phyloP scores from a whole-genome alignment of 1,284 basidiomycete genomes.

The Grifola frondosa region DNA sequence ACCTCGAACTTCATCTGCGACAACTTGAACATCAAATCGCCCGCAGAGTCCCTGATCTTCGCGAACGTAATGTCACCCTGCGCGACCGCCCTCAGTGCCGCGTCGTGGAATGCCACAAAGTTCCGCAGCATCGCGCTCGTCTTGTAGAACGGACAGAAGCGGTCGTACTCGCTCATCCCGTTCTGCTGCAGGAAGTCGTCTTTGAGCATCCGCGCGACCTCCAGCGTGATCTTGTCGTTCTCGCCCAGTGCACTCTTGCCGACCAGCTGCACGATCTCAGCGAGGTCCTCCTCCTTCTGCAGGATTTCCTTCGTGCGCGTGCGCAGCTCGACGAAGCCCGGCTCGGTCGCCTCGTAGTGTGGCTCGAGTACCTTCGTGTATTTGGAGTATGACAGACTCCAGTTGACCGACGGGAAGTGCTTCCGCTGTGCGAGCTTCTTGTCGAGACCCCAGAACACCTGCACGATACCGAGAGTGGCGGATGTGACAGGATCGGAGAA shows the following conservation, averaged over 20 bases:
- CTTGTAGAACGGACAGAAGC: slow-evolving; percentile 99
- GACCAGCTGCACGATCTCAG: slow-evolving; percentile 98
- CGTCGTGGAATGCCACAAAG: slow-evolving; percentile 94
- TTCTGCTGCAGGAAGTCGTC: slow-evolving; percentile 99
- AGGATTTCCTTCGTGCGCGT: slow-evolving; percentile 94
- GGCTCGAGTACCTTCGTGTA: slow-evolving; percentile 95
- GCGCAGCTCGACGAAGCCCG: slow-evolving; percentile 92
- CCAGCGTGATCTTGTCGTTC: slow-evolving; percentile 97
- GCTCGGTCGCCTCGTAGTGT: slow-evolving; percentile 88
- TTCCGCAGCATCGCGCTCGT: slow-evolving; percentile 95
- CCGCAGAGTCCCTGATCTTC: slow-evolving; percentile 86
- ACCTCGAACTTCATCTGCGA: slow-evolving; percentile 99
- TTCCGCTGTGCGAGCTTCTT: slow-evolving; percentile 98
- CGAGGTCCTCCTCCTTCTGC: slow-evolving; percentile 98
- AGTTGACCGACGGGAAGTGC: slow-evolving; percentile 99
- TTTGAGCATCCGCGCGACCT: slow-evolving; percentile 96
- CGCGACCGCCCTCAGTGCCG: slow-evolving; percentile 82
- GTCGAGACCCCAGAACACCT: slow-evolving; percentile 97
- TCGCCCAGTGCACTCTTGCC: slow-evolving; percentile 98
- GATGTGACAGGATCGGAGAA: slow-evolving; percentile 99
- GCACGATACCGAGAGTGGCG: slow-evolving; percentile 97
- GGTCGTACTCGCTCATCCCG: slow-evolving; percentile 97
- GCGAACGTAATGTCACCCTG: slow-evolving; percentile 90
- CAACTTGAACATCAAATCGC: slow-evolving; percentile 92
- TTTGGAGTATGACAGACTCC: slow-evolving; percentile 98